Evolutionary conservation across 345 rosid genomes (phyloP).

Genomic region (Heritiera fomes): DNA sequence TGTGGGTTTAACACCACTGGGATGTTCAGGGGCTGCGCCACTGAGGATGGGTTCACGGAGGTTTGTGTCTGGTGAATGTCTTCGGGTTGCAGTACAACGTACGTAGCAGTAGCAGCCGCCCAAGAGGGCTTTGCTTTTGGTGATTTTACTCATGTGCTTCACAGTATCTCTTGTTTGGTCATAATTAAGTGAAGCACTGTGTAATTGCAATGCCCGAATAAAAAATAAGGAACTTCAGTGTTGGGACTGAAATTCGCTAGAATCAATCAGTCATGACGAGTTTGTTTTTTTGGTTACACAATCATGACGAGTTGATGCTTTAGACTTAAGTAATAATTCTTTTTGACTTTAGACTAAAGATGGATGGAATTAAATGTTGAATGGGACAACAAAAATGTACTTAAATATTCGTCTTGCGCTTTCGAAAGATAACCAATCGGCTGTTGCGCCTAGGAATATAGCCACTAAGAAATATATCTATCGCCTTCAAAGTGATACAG

Average conservation of each 20-base stretch:
- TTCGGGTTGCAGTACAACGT: background rate
- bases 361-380: background rate
- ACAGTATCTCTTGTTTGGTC: background rate
- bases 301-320: background rate
- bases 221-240: background rate
- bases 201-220: constrained; percentile 15
- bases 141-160: background rate
- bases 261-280: background rate
- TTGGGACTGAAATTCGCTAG: background rate
- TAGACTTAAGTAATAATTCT: background rate
- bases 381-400: background rate
- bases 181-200: background rate
- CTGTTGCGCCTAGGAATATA: background rate
- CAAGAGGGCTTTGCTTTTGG: background rate
- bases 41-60: constrained; percentile 88
- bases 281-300: too few relatives aligned
- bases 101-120: background rate
- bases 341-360: background rate
- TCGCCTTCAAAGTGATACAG: background rate
- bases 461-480: background rate
- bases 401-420: too few relatives aligned
- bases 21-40: constrained; percentile 91
- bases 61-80: constrained; percentile 64
- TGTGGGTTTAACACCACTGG: constrained; percentile 79
- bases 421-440: background rate